Percentiles rank a stretch among this genome's conserved stretches.
Evolutionary conservation across 23 red algal genomes (phyloP).

Genomic region (Cyanidium caldarium): DNA sequence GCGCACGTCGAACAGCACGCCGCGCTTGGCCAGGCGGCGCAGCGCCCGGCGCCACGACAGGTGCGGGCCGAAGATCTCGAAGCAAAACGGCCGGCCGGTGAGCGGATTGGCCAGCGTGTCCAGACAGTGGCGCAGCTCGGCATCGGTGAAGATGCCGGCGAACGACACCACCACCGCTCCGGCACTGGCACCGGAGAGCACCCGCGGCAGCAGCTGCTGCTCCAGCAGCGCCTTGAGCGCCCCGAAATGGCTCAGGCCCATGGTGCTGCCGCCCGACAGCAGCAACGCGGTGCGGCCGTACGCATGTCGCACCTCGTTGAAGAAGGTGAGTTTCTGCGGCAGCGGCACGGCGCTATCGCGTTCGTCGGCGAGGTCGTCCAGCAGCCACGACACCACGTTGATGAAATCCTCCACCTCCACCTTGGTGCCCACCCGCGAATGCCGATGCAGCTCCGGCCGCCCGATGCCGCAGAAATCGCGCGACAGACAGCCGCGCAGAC

Average conservation of each 20-base stretch:
- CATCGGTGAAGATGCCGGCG: conserved; percentile 51
- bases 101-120: conserved; percentile 36
- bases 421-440: conserved; percentile 56
- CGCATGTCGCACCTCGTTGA: conserved; percentile 89
- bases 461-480: conserved; percentile 74
- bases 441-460: conserved; percentile 54
- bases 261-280: conserved; percentile 70
- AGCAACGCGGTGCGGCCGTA: conserved; percentile 87
- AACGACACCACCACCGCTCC: conserved; percentile 73
- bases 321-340: conserved; percentile 44
- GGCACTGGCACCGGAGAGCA: conserved; percentile 78
- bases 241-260: conserved; percentile 87
- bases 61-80: conserved; percentile 53
- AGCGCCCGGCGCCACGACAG: conserved; percentile 6
- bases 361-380: conserved; percentile 10
- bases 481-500: conserved; percentile 34
- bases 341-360: conserved; percentile 9
- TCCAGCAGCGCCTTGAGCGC: conserved; percentile 62
- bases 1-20: conserved; percentile 58
- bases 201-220: conserved; percentile 52
- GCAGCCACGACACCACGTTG: conserved; percentile 68
- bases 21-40: conserved; percentile 28
- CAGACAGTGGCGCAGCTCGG: conserved; percentile 33
- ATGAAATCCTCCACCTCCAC: conserved; percentile 75
- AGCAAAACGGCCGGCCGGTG: conserved; percentile 34